These are phyloP conservation scores for Phyllosticta ampelicida DNA, from an alignment of 2,329 filamentous ascomycete genomes.

Conservation along the genomic window DNA sequence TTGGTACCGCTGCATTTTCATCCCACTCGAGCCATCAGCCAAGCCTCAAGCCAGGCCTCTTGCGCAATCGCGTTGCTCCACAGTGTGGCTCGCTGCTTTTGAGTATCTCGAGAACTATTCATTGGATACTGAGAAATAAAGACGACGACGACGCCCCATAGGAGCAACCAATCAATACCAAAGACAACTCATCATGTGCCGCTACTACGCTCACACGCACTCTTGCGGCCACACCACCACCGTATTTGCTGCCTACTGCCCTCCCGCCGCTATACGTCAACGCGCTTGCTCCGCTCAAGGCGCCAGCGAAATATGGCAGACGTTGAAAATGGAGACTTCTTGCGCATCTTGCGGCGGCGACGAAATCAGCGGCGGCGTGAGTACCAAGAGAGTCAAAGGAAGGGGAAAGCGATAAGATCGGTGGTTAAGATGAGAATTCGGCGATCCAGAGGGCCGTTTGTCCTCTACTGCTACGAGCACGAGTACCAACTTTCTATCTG, in stretches of 20 bases:
- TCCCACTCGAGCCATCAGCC: not conserved
- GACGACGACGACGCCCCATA: not conserved
- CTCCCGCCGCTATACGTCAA: constrained; percentile 22
- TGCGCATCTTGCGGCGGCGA: not conserved
- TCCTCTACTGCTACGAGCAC: not conserved
- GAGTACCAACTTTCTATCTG: not conserved
- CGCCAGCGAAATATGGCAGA: constrained; percentile 25
- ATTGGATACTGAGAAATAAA: not conserved
- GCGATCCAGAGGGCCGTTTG: not conserved
- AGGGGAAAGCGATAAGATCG: not conserved
- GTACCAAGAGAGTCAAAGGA: not conserved
- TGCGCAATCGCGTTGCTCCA: not conserved
- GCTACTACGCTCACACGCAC: constrained; percentile 38
- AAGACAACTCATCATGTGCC: constrained; percentile 30
- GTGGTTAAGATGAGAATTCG: not conserved
- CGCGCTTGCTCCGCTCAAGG: constrained; percentile 16
- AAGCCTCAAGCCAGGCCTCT: not conserved
- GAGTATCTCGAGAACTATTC: not conserved
- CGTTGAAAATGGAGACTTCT: constrained; percentile 21
- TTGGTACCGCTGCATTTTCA: not conserved
- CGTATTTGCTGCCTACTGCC: constrained; percentile 26
- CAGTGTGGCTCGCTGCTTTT: not conserved
- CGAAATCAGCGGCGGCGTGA: not conserved
- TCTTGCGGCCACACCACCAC: constrained; percentile 35
- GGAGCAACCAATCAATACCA: not conserved